Conservation (phyloP, 352 stramenopile genomes). For the Phytophthora citrophthora region DNA sequence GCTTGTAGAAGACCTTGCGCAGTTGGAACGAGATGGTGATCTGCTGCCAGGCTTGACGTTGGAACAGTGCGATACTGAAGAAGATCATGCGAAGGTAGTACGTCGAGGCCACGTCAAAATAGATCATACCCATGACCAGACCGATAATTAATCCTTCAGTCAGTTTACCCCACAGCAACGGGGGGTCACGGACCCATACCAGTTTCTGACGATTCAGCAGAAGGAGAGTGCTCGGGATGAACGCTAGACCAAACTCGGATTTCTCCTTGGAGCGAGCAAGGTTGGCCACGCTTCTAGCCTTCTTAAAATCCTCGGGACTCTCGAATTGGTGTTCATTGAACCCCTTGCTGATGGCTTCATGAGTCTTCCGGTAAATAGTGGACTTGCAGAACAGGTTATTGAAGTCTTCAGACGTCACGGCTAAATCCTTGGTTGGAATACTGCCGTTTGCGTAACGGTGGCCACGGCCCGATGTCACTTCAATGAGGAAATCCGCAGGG, state of each 20-base stretch:
- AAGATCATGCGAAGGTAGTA: constrained; percentile 70
- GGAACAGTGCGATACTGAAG: constrained; percentile 53
- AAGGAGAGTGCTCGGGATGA: constrained; percentile 35
- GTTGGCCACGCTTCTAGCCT: constrained; percentile 49
- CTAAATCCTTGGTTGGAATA: constrained; percentile 25
- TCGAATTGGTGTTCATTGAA: constrained; percentile 64
- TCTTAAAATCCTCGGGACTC: constrained; percentile 52
- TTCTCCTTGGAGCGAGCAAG: constrained; percentile 49
- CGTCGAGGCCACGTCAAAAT: constrained; percentile 48
- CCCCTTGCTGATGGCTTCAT: constrained; percentile 38
- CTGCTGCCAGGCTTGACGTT: constrained; percentile 66
- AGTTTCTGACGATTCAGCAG: constrained; percentile 51
- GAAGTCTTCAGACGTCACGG: constrained; percentile 46
- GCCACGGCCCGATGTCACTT: constrained; percentile 61
- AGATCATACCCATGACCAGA: constrained; percentile 67
- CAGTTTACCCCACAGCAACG: constrained; percentile 51
- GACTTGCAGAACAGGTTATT: constrained; percentile 57
- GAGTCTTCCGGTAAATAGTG: constrained; percentile 54
- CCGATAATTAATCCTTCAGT: constrained; percentile 67
- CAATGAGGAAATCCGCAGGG: constrained; percentile 64
- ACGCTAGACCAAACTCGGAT: constrained; percentile 48
- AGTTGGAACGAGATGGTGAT: constrained; percentile 74
- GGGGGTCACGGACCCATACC: constrained; percentile 52
- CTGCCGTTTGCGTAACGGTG: constrained; percentile 43
- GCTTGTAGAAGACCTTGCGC: constrained; percentile 89